A percentile compares a stretch with the other conserved stretches of the same genome.
phyloP scores from a whole-genome alignment of 179 eudicot genomes.

The Beta lomatogona region DNA sequence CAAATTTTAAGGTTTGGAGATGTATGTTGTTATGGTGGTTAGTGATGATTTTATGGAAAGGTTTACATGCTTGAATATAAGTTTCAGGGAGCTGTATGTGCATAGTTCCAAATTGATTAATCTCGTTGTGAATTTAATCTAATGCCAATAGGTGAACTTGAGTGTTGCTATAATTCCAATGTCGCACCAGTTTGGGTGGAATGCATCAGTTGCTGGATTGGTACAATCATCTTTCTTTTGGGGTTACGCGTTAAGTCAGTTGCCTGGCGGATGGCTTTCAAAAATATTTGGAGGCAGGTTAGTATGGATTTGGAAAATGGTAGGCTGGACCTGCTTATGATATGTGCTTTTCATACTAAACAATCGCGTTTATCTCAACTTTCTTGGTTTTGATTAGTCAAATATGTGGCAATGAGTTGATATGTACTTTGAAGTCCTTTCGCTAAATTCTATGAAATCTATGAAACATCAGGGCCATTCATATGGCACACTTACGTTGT shows the following conservation, averaged over 20 bases:
- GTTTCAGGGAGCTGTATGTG: neutral
- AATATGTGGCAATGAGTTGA: neutral
- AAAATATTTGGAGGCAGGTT: slow-evolving; percentile 96
- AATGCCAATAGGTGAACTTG: slow-evolving; percentile 72
- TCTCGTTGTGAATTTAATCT: slow-evolving; percentile 4
- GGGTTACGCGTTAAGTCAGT: slow-evolving; percentile 97
- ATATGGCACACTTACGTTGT: neutral
- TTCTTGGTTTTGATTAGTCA: neutral
- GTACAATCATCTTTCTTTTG: slow-evolving; percentile 98
- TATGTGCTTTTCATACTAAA: neutral
- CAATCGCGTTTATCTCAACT: neutral
- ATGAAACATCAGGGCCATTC: neutral
- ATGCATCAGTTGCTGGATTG: slow-evolving; percentile 83
- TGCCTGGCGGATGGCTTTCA: slow-evolving; percentile 98
- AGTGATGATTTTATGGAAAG: slow-evolving; percentile 12
- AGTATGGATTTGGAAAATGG: slow-evolving; percentile 31
- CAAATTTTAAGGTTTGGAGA: neutral
- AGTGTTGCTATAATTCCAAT: slow-evolving; percentile 96
- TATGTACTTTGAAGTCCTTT: neutral
- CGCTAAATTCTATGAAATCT: neutral
- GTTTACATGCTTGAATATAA: neutral
- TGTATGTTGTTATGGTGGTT: neutral
- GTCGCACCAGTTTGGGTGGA: slow-evolving; percentile 99
- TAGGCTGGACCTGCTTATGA: neutral
- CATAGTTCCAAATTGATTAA: neutral